phyloP scores from a whole-genome alignment of 1,284 basidiomycete genomes.

The Ceratorhiza oryzae-sativae region DNA sequence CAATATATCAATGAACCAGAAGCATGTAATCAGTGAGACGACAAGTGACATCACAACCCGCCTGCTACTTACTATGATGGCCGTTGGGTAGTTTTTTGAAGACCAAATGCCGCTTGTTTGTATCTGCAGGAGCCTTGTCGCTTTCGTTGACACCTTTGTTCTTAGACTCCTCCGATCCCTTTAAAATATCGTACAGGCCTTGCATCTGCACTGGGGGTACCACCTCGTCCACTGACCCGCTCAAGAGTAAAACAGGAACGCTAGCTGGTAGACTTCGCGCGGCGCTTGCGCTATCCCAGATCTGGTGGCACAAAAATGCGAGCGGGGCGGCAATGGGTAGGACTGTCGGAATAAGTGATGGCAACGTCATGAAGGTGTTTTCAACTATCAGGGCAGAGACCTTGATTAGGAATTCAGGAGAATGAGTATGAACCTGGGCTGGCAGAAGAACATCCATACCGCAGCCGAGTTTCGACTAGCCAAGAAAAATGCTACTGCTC shows the following conservation, averaged over 20 bases:
- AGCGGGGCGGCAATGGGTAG: conserved; percentile 81
- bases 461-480: conserved; percentile 78
- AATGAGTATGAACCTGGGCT: conserved; percentile 4
- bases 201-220: conserved; percentile 89
- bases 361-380: conserved; percentile 86
- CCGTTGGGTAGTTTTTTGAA: conserved; percentile 70
- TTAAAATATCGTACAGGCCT: conserved; percentile 56
- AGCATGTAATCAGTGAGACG: conserved; percentile 12
- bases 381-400: conserved; percentile 86
- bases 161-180: conserved; percentile 32
- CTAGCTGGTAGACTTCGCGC: conserved; percentile 70
- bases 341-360: conserved; percentile 78
- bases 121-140: conserved; percentile 40
- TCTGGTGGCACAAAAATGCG: conserved; percentile 85
- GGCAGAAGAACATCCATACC: conserved; percentile 52
- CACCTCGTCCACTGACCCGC: conserved; percentile 79
- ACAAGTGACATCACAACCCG: neutral
- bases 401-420: conserved; percentile 50
- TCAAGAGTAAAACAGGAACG: conserved; percentile 88
- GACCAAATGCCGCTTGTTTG: conserved; percentile 51
- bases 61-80: conserved; percentile 66
- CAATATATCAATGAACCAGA: conserved; percentile 21
- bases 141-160: conserved; percentile 23
- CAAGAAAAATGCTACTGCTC: conserved; percentile 92
- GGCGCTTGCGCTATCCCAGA: conserved; percentile 84